phyloP scores from a whole-genome alignment of 129 eudicot genomes.

The Centella asiatica region DNA sequence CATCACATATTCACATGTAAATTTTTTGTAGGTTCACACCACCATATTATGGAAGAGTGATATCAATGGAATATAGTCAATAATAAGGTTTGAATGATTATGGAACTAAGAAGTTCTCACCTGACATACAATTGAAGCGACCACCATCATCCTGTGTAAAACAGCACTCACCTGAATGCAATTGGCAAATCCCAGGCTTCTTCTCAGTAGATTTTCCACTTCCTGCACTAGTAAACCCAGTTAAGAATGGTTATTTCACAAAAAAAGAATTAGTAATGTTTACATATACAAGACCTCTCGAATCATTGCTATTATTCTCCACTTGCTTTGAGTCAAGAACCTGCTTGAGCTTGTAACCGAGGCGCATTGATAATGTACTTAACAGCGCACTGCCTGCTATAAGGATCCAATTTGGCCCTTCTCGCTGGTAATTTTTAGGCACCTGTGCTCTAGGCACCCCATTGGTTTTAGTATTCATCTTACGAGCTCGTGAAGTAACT shows the following conservation, averaged over 20 bases:
- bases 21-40: too few species aligned
- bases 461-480: conserved; percentile 66
- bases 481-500: conserved; percentile 10
- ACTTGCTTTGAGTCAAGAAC: conserved; percentile 49
- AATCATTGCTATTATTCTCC: conserved; percentile 28
- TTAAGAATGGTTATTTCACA: conserved; percentile 9
- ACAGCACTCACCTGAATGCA: conserved; percentile 55
- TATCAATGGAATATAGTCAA: too few species aligned
- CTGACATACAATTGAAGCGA: conserved; percentile 57
- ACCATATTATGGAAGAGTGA: too few species aligned
- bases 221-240: conserved; percentile 29
- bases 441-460: conserved; percentile 40
- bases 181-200: conserved; percentile 38
- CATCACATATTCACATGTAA: too few species aligned
- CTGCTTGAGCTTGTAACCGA: conserved; percentile 89
- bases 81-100: too few species aligned
- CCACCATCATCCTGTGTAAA: conserved; percentile 49
- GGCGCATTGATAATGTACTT: conserved; percentile 79
- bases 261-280: background rate
- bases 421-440: conserved; percentile 42
- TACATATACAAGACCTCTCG: conserved; percentile 37
- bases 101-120: conserved; percentile 10
- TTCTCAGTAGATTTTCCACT: conserved; percentile 37
- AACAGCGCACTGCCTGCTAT: conserved; percentile 93
- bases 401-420: conserved; percentile 90